Percentiles rank a stretch among this genome's conserved stretches.
Conservation (phyloP, 192 early-diverging fungal genomes). For the Podila epicladia region DNA sequence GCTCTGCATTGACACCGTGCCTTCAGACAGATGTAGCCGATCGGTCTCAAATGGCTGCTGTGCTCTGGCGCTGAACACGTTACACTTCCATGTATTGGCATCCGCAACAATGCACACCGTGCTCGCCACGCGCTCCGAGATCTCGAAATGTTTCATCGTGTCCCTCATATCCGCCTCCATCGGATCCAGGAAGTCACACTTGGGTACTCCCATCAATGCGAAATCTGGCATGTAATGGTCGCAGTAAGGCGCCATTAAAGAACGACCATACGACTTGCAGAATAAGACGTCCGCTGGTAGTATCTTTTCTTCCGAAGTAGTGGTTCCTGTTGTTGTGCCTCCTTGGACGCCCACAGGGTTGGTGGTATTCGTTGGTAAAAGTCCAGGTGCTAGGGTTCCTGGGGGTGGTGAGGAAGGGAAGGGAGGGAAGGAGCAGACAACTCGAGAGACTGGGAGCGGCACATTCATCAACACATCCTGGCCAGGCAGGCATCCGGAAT, state of each 20-base stretch:
- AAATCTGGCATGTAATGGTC: slow-evolving; percentile 65
- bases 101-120: slow-evolving; percentile 57
- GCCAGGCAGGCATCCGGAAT: slow-evolving; percentile 12
- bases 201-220: slow-evolving; percentile 65
- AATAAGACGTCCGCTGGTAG: slow-evolving; percentile 58
- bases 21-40: not conserved
- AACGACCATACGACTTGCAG: slow-evolving; percentile 66
- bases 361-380: not conserved
- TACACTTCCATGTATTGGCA: slow-evolving; percentile 53
- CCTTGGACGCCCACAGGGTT: not conserved
- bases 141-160: slow-evolving; percentile 51
- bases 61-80: slow-evolving; percentile 22
- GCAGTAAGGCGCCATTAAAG: slow-evolving; percentile 64
- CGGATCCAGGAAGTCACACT: slow-evolving; percentile 55
- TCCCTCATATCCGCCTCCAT: slow-evolving; percentile 55
- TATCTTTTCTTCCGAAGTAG: slow-evolving; percentile 19
- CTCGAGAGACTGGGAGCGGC: slow-evolving; percentile 22
- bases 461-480: slow-evolving; percentile 42
- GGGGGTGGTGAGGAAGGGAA: slow-evolving; percentile 12
- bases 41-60: not conserved
- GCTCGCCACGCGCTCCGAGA: slow-evolving; percentile 17
- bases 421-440: slow-evolving; percentile 40
- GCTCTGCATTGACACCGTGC: slow-evolving; percentile 5
- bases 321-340: not conserved
- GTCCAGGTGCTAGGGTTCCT: not conserved